Percentiles rank a stretch among this genome's conserved stretches.
These are phyloP conservation scores for Petasospora rhodanensis DNA, from an alignment of 1,139 yeast species.

Conservation along the genomic window DNA sequence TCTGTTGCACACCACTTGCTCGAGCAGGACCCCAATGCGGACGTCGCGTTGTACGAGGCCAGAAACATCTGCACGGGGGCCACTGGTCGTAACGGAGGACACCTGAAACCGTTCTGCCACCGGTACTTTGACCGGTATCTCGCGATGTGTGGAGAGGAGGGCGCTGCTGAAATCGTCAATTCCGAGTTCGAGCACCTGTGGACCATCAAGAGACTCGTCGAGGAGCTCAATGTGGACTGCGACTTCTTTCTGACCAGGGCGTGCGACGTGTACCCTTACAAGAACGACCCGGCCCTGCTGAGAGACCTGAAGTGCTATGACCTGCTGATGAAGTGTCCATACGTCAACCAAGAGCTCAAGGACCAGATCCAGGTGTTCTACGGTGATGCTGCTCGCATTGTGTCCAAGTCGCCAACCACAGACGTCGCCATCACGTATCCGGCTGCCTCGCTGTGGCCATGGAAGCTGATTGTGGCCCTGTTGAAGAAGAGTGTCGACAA, in stretches of 20 bases:
- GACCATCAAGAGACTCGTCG: slow-evolving; percentile 27
- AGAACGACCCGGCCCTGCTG: slow-evolving; percentile 19
- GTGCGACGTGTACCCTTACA: slow-evolving; percentile 32
- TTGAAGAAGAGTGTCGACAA: slow-evolving; percentile 28
- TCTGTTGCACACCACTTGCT: slow-evolving; percentile 32
- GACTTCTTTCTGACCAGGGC: slow-evolving; percentile 29
- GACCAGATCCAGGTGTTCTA: slow-evolving; percentile 15
- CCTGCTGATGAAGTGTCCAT: slow-evolving; percentile 22
- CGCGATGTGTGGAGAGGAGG: slow-evolving; percentile 24
- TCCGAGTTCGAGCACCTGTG: slow-evolving; percentile 33
- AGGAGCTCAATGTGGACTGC: slow-evolving; percentile 33
- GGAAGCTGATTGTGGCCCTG: slow-evolving; percentile 33
- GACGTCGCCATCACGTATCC: slow-evolving; percentile 33
- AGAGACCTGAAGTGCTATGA: slow-evolving; percentile 15
- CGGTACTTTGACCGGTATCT: slow-evolving; percentile 25
- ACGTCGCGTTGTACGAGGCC: slow-evolving; percentile 37
- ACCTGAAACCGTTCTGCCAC: slow-evolving; percentile 36
- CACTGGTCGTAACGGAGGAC: slow-evolving; percentile 48
- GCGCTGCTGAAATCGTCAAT: slow-evolving; percentile 33
- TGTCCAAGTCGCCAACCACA: slow-evolving; percentile 15
- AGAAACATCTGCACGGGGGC: slow-evolving; percentile 43
- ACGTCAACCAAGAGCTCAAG: slow-evolving; percentile 26
- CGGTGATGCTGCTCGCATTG: slow-evolving; percentile 17
- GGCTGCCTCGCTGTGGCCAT: slow-evolving; percentile 40
- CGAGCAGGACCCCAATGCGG: slow-evolving; percentile 19